Conservation (phyloP, 1,284 basidiomycete species). For the Apiotrichum veenhuisii region DNA sequence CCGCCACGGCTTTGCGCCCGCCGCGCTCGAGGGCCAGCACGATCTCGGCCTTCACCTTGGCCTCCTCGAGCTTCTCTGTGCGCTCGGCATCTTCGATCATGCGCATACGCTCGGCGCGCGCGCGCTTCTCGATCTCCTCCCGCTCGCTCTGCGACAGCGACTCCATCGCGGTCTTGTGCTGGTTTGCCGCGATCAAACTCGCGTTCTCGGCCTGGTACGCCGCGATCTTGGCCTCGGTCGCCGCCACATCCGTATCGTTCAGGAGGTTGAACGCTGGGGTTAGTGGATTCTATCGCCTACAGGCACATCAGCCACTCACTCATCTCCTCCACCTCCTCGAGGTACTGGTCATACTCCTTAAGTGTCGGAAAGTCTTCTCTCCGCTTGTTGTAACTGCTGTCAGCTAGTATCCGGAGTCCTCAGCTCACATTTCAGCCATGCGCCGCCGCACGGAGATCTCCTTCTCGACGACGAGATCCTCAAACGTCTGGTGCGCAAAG, state of each 20-base stretch:
- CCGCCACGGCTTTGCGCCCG: slow-evolving; percentile 48
- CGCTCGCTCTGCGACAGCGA: slow-evolving; percentile 55
- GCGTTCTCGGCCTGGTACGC: slow-evolving; percentile 77
- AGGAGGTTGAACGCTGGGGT: slow-evolving; percentile 82
- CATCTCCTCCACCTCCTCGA: slow-evolving; percentile 94
- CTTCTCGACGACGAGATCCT: slow-evolving; percentile 93
- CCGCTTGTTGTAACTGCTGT: slow-evolving; percentile 80
- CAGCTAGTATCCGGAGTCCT: slow-evolving; percentile 10
- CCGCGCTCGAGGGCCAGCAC: slow-evolving; percentile 71
- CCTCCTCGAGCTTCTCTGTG: slow-evolving; percentile 54
- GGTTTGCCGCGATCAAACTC: slow-evolving; percentile 70
- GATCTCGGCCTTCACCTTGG: slow-evolving; percentile 55
- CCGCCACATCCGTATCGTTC: slow-evolving; percentile 77
- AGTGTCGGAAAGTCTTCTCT: slow-evolving; percentile 82
- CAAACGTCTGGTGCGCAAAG: slow-evolving; percentile 94
- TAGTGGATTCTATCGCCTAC: neutral
- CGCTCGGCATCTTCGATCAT: slow-evolving; percentile 66
- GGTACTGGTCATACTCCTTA: slow-evolving; percentile 88
- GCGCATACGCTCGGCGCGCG: slow-evolving; percentile 61
- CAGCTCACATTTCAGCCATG: slow-evolving; percentile 73
- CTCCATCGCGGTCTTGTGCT: slow-evolving; percentile 61
- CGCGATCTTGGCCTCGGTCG: slow-evolving; percentile 79
- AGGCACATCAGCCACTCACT: slow-evolving; percentile 56
- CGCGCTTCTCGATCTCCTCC: slow-evolving; percentile 65
- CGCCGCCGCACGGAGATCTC: slow-evolving; percentile 85